These are phyloP conservation scores for Talaromyces sp. DNA, from an alignment of 2,329 filamentous ascomycete genomes.

Conservation along the genomic window DNA sequence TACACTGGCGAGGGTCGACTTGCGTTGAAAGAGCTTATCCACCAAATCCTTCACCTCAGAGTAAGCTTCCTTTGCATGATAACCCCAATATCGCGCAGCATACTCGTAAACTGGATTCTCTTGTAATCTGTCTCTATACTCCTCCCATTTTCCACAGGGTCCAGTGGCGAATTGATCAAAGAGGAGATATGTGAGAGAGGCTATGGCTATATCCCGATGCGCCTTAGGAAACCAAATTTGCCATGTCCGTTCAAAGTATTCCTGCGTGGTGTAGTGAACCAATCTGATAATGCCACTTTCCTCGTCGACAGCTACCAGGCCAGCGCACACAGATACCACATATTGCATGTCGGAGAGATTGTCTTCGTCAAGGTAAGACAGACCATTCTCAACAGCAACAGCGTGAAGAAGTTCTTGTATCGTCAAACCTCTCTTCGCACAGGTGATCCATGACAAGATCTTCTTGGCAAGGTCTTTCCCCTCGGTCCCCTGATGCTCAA, in stretches of 20 bases:
- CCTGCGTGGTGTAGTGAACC: slow-evolving; percentile 29
- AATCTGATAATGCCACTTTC: slow-evolving; percentile 30
- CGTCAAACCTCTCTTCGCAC: slow-evolving; percentile 33
- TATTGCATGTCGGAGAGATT: slow-evolving; percentile 33
- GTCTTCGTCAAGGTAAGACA: slow-evolving; percentile 28
- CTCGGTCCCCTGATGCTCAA: slow-evolving; percentile 41
- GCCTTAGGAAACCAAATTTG: slow-evolving; percentile 40
- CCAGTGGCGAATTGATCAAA: slow-evolving; percentile 20
- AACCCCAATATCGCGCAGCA: slow-evolving; percentile 20
- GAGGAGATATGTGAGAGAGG: slow-evolving; percentile 25
- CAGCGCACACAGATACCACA: slow-evolving; percentile 29
- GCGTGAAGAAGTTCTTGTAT: slow-evolving; percentile 42
- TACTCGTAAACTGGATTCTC: slow-evolving; percentile 21
- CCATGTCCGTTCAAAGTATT: slow-evolving; percentile 44
- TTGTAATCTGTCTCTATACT: neutral
- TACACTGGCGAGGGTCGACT: neutral
- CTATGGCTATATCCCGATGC: slow-evolving; percentile 18
- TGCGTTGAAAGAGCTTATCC: neutral
- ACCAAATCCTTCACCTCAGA: neutral
- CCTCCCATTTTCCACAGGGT: neutral
- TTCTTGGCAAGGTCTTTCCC: slow-evolving; percentile 37
- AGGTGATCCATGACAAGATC: slow-evolving; percentile 43
- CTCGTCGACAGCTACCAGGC: slow-evolving; percentile 32
- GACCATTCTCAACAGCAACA: slow-evolving; percentile 35
- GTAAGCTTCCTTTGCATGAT: slow-evolving; percentile 14